Base-by-base conservation (phyloP, 1,284 basidiomycete species). In the Coniferiporia sulphurascens region DNA sequence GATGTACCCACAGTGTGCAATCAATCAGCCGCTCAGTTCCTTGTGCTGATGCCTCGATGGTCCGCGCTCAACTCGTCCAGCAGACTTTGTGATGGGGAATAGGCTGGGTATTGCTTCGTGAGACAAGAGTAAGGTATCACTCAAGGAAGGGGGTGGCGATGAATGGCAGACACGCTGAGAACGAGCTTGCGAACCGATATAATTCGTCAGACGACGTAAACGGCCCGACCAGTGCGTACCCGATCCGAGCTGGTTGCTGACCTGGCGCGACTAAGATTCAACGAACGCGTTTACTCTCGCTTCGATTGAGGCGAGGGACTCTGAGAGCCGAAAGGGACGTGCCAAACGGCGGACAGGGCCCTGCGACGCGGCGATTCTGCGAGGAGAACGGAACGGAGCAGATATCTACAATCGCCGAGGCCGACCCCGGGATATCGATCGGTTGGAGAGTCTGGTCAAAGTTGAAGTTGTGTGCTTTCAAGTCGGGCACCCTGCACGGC, bases 311-410 rank as follows among this genome's bases (percentile, higher is more conserved):
- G 13, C 4, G 44, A 3, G 10, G 41, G 44, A 21, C 19, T n/a
- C 15, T 3, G 6, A 21, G 19, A 46, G 13, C 8, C 44, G 19
- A 15, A 15, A 46, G 8, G 44, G 44, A 46, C 17, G 17, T 9
- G 44, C 1, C 15, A 15, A 34, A 36, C 3, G 13, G 50, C 36
- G 22, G 12, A 21, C 19, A 32, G 32, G 32, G 22, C n/a, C n/a
- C 12, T 32, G 32, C 8, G 17, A 8, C 21, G 50, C 50, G 17
- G 50, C 50, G 17, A 2, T 19, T 10, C 34, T 52, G 50, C 50
- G 50, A 52, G 15, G 50, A 35, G 50, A 35, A 52, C 50, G 50
- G 50, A 52, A 27, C 48, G 22, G 50, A 34, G 9, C 34, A 52
- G 27, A 52, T 52, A 52, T 52, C 34, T 52, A 38, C 50, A 52